Percentiles rank a stretch among this genome's conserved stretches.
These are phyloP conservation scores for Tylopilus plumbeoviolaceoides DNA, from an alignment of 768 basidiomycete genomes.

Conservation along the genomic window DNA sequence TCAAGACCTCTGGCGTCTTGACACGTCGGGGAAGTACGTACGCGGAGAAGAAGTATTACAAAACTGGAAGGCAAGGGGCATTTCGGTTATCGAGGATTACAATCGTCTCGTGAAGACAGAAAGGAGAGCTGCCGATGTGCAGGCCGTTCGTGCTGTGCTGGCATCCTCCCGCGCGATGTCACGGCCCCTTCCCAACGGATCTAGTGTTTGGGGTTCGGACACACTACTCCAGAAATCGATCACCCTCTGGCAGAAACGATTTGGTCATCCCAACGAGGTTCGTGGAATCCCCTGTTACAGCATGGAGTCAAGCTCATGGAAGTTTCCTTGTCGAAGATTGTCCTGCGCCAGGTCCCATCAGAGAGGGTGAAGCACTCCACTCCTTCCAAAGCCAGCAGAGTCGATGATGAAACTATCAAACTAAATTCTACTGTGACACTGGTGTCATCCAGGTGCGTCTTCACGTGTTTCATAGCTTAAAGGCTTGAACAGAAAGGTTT, in stretches of 20 bases:
- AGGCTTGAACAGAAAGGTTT: background rate
- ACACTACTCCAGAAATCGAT: slow-evolving; percentile 63
- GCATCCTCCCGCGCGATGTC: slow-evolving; percentile 43
- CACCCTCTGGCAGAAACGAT: slow-evolving; percentile 78
- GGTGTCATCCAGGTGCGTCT: slow-evolving; percentile 63
- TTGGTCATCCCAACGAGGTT: slow-evolving; percentile 75
- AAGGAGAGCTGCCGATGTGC: slow-evolving; percentile 80
- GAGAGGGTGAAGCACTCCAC: slow-evolving; percentile 42
- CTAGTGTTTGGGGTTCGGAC: slow-evolving; percentile 61
- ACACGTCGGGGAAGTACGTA: slow-evolving; percentile 94
- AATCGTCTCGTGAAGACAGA: slow-evolving; percentile 67
- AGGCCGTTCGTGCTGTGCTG: slow-evolving; percentile 79
- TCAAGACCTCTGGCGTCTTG: slow-evolving; percentile 89
- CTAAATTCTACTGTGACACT: slow-evolving; percentile 70
- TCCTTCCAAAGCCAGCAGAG: slow-evolving; percentile 26
- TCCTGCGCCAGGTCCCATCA: slow-evolving; percentile 66
- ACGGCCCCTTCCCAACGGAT: slow-evolving; percentile 47
- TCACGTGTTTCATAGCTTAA: background rate
- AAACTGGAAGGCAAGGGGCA: slow-evolving; percentile 82
- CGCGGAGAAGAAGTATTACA: slow-evolving; percentile 84
- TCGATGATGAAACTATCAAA: slow-evolving; percentile 53
- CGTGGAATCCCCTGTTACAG: slow-evolving; percentile 19
- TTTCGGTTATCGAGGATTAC: slow-evolving; percentile 88
- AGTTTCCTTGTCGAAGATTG: slow-evolving; percentile 51
- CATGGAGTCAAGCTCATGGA: slow-evolving; percentile 3